These are phyloP conservation scores for Trichoderma reesei DNA, from an alignment of 495 filamentous ascomycete genomes.

Conservation along the genomic window DNA sequence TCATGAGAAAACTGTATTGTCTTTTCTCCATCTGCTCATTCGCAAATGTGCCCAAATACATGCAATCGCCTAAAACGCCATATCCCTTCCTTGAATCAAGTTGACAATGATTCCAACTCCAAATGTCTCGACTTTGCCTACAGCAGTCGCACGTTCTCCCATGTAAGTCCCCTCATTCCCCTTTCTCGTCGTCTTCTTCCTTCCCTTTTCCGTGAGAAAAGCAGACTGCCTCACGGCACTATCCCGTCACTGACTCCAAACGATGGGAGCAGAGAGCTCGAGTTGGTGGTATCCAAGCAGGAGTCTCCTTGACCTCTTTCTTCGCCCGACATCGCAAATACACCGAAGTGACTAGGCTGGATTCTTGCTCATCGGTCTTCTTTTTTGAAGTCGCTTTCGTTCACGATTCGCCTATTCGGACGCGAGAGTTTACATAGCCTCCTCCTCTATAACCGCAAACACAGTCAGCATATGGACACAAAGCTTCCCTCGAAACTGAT, in stretches of 20 bases:
- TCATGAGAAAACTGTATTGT: neutral
- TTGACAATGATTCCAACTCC: neutral
- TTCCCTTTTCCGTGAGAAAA: neutral
- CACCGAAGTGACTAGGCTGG: too few relatives aligned
- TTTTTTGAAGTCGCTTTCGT: neutral
- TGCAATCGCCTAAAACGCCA: conserved; percentile 5
- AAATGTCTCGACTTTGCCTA: neutral
- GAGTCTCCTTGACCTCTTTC: too few relatives aligned
- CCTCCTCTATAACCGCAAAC: neutral
- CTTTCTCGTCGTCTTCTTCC: neutral
- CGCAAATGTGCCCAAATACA: neutral
- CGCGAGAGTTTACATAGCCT: neutral
- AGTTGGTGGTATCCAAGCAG: too few relatives aligned
- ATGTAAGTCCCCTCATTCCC: neutral
- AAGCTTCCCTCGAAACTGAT: neutral
- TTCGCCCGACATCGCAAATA: too few relatives aligned
- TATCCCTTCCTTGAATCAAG: neutral
- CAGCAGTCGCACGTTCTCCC: neutral
- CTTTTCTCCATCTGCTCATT: neutral
- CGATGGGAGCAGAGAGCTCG: too few relatives aligned
- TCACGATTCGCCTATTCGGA: neutral
- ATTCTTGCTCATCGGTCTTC: too few relatives aligned
- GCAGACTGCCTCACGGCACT: too few relatives aligned
- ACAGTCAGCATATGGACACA: neutral
- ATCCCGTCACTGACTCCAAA: too few relatives aligned